Evolutionary conservation across 75 land plant species (phyloP).

Genomic region (Selaginella tamariscina): DNA sequence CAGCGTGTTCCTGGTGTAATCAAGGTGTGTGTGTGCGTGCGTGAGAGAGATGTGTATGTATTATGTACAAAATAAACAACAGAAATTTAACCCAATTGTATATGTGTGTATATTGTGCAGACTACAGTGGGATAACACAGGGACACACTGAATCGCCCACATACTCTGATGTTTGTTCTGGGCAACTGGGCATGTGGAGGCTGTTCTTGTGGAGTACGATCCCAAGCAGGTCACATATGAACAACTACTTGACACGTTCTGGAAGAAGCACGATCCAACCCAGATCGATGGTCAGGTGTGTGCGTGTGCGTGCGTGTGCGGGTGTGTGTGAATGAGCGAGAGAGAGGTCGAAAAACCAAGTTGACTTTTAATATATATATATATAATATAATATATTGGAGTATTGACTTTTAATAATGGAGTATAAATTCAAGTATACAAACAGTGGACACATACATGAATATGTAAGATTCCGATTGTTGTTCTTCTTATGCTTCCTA

Average conservation of each 20-base stretch:
- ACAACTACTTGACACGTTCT: slow-evolving; percentile 22
- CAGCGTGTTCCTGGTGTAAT: slow-evolving; percentile 25
- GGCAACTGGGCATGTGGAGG: slow-evolving; percentile 24
- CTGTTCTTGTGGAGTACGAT: slow-evolving; percentile 25
- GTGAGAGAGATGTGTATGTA: too few relatives aligned
- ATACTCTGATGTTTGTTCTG: slow-evolving; percentile 20
- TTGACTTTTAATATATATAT: background rate
- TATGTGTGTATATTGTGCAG: too few relatives aligned
- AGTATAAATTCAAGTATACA: too few relatives aligned
- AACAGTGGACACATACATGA: too few relatives aligned
- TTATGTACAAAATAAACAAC: too few relatives aligned
- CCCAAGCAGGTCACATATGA: slow-evolving; percentile 17
- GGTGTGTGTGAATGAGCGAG: too few relatives aligned
- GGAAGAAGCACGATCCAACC: slow-evolving; percentile 31
- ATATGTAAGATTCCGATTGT: too few relatives aligned
- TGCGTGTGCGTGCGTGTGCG: background rate
- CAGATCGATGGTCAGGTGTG: slow-evolving; percentile 22
- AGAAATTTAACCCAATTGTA: too few relatives aligned
- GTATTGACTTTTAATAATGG: too few relatives aligned
- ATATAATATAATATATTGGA: too few relatives aligned
- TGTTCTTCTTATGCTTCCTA: too few relatives aligned
- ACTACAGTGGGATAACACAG: slow-evolving; percentile 27
- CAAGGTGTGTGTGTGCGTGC: slow-evolving; percentile 28
- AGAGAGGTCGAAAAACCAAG: background rate
- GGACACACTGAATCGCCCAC: slow-evolving; percentile 17